These are phyloP conservation scores for Pelagophyceae sp. DNA, from an alignment of 352 stramenopile genomes.

Conservation along the genomic window DNA sequence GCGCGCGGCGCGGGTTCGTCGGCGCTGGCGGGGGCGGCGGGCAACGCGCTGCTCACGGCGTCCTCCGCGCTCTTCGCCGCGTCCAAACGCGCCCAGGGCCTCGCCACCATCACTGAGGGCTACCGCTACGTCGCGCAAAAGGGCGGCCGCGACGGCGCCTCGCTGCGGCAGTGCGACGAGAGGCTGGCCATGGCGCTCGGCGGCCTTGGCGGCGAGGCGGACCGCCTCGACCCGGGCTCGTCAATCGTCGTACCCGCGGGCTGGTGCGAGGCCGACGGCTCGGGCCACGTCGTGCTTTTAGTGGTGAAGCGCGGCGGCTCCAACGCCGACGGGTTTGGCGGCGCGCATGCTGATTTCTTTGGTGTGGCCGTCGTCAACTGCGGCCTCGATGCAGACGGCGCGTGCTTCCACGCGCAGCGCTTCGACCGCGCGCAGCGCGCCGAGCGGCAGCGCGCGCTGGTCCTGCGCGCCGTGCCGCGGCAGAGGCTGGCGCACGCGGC, in stretches of 20 bases:
- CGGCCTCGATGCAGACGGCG: background rate
- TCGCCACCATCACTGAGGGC: background rate
- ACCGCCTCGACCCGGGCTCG: background rate
- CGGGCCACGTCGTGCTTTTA: background rate
- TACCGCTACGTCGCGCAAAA: background rate
- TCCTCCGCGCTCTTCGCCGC: background rate
- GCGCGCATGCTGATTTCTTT: background rate
- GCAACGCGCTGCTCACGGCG: background rate
- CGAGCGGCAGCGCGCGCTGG: background rate
- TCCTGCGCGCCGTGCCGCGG: background rate
- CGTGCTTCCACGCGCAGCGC: slow-evolving; percentile 3
- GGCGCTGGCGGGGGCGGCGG: background rate
- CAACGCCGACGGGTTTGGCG: background rate
- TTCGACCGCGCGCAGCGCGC: background rate
- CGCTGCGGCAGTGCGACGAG: too few species aligned
- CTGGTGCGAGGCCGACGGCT: background rate
- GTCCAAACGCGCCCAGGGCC: background rate
- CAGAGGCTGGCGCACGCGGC: background rate
- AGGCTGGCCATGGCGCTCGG: background rate
- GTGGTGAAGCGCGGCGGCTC: background rate
- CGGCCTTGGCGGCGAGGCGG: background rate
- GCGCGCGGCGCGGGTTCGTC: too few species aligned
- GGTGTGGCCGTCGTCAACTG: background rate
- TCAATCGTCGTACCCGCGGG: background rate
- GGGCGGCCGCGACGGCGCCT: background rate